Conservation (phyloP, 495 filamentous ascomycete genomes). For the Cryomyces minteri region DNA sequence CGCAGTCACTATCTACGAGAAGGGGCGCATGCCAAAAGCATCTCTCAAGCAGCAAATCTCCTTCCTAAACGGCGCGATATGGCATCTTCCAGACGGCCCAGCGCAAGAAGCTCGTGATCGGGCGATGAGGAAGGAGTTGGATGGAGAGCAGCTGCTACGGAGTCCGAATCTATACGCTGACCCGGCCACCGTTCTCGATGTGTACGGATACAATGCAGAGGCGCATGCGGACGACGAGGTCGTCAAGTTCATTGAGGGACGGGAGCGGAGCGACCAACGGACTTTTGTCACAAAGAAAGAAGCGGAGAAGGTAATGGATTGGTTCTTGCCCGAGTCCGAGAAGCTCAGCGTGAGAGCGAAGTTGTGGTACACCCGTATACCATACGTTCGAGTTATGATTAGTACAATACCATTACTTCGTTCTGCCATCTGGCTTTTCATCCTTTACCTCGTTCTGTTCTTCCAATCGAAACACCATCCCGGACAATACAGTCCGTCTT, state of each 20-base stretch:
- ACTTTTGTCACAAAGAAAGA: conserved; percentile 6
- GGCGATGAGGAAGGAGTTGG: conserved; percentile 11
- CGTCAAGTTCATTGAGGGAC: conserved; percentile 3
- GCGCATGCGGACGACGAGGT: conserved; percentile 12
- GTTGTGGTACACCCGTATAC: conserved; percentile 2
- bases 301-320: conserved; percentile 16
- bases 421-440: too few species aligned
- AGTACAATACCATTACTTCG: too few species aligned
- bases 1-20: too few species aligned
- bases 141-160: conserved; percentile 15
- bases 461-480: too few species aligned
- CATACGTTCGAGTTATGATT: too few species aligned
- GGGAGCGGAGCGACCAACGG: conserved; percentile 3
- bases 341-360: conserved; percentile 4
- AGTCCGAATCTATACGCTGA: conserved; percentile 16
- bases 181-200: conserved; percentile 9
- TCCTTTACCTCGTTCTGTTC: too few species aligned
- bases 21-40: too few species aligned
- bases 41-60: too few species aligned
- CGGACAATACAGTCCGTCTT: too few species aligned
- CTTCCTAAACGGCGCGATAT: too few species aligned
- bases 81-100: too few species aligned
- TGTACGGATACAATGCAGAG: conserved; percentile 18
- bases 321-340: conserved; percentile 11
- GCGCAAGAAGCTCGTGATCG: conserved; percentile 3